Evolutionary conservation across 78 protist genomes (phyloP), one percentile per base, ranked within the genome.

Genomic region (Speleostelium caveatum): DNA sequence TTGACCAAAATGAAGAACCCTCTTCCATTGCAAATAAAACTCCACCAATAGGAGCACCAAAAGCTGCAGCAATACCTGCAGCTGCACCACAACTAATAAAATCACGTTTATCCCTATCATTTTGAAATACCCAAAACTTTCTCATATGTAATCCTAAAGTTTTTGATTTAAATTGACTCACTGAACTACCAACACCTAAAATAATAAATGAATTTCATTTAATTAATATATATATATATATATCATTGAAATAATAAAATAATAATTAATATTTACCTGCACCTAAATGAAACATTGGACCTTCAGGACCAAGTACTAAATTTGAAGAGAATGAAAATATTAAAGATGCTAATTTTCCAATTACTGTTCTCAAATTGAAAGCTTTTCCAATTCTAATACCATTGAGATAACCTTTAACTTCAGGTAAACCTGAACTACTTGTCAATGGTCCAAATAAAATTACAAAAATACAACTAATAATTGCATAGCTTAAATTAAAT

Each of bases 41-140:
- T 30, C 98, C 98, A 17, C 97, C 97, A 73, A 95, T 73, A 26
- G 98, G 98, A 1, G 98, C 97, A 35, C 97, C 96, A 73, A 97
- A 97, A 32, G 98, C 97, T 0, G 98, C 97, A 2, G 97, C 94
- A 24, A 97, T 97, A 60, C 98, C 98, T 0, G 98, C 98, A 16
- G 98, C 98, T 17, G 97, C 97, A 21, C 98, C 98, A 16, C 88
- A 65, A n/a, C 96, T 72, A 19, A 96, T 94, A 32, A 95, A 96
- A 39, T 87, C 96, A n/a, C 95, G 60, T 87, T 93, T 90, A 36
- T 96, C 96, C 33, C 59, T 26, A 80, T 94, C 96, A 21, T 86
- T 72, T 55, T 76, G 83, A 63, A 72, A 89, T 5, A 89, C 10
- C 86, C 85, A 74, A n/a, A 78, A 53, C 36, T 38, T 38, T n/a